Percentiles rank a stretch among this genome's conserved stretches.
Evolutionary conservation across 2,329 filamentous ascomycete species (phyloP).

Genomic region (Pseudocercospora crystallina): DNA sequence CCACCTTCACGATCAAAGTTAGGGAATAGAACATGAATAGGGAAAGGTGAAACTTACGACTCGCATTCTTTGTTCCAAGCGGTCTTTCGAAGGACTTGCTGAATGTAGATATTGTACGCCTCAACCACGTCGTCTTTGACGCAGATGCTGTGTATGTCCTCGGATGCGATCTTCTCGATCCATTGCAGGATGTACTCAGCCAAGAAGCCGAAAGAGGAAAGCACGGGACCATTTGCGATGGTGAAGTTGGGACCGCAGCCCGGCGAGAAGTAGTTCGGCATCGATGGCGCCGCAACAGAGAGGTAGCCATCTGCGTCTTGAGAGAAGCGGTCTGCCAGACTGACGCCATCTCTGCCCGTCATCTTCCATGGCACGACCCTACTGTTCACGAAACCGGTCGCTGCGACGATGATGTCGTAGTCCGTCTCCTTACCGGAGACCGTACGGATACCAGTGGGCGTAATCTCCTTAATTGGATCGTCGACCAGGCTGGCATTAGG

Average conservation of each 20-base stretch:
- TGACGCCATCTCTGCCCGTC: constrained; percentile 36
- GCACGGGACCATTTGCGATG: constrained; percentile 12
- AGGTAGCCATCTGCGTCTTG: constrained; percentile 26
- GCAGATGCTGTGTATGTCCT: constrained; percentile 38
- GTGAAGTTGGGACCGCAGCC: constrained; percentile 14
- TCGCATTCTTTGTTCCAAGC: constrained; percentile 53
- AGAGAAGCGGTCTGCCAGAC: constrained; percentile 23
- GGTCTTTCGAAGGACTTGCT: constrained; percentile 50
- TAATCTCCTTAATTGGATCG: constrained; percentile 52
- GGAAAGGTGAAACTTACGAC: constrained; percentile 29
- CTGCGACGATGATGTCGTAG: constrained; percentile 62
- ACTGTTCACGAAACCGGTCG: constrained; percentile 52
- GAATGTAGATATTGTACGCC: constrained; percentile 50
- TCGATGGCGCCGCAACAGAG: constrained; percentile 23
- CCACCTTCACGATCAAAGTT: too few relatives aligned
- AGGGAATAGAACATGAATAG: too few relatives aligned
- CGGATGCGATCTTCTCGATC: constrained; percentile 16
- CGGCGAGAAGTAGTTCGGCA: constrained; percentile 30
- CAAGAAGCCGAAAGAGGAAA: constrained; percentile 8
- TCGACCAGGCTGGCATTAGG: constrained; percentile 54
- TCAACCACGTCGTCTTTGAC: constrained; percentile 47
- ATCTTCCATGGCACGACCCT: constrained; percentile 26
- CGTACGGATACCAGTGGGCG: constrained; percentile 47
- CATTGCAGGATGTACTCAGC: constrained; percentile 18
- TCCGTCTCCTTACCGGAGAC: constrained; percentile 36